Conservation (phyloP, 2,329 filamentous ascomycete genomes). For the Fusarium mexicanum region DNA sequence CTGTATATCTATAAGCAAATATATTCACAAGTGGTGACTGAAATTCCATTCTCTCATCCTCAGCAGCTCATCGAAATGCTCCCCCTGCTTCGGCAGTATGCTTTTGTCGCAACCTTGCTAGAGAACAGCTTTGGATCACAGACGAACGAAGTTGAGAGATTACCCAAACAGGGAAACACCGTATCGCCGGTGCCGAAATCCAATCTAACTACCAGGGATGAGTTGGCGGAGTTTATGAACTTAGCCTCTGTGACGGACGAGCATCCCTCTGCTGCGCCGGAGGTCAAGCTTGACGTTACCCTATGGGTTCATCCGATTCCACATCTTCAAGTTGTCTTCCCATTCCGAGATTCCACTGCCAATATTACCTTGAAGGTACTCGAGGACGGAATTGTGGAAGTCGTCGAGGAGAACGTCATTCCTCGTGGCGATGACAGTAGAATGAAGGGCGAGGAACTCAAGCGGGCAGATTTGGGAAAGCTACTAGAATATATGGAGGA, state of each 20-base stretch:
- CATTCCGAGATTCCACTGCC: conserved; percentile 58
- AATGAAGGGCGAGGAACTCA: conserved; percentile 50
- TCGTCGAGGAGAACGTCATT: conserved; percentile 66
- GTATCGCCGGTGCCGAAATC: neutral
- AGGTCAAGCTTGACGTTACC: conserved; percentile 60
- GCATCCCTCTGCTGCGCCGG: neutral
- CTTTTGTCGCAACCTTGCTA: conserved; percentile 73
- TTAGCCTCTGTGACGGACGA: neutral
- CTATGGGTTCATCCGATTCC: conserved; percentile 61
- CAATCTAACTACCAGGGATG: conserved; percentile 45
- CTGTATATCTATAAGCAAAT: conserved; percentile 78
- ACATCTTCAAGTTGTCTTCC: conserved; percentile 63
- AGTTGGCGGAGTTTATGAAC: conserved; percentile 48
- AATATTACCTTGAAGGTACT: conserved; percentile 68
- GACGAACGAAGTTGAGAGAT: conserved; percentile 35
- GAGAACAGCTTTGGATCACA: conserved; percentile 65
- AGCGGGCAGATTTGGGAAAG: conserved; percentile 55
- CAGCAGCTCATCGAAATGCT: conserved; percentile 78
- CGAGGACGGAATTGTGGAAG: conserved; percentile 66
- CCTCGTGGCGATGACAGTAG: conserved; percentile 35
- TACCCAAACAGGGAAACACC: conserved; percentile 1
- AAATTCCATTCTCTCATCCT: conserved; percentile 81
- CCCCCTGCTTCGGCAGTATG: conserved; percentile 80
- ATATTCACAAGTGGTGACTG: conserved; percentile 72
- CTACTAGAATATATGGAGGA: conserved; percentile 62